Conservation (phyloP, 2,329 filamentous ascomycete species). For the Talaromyces atroroseus region DNA sequence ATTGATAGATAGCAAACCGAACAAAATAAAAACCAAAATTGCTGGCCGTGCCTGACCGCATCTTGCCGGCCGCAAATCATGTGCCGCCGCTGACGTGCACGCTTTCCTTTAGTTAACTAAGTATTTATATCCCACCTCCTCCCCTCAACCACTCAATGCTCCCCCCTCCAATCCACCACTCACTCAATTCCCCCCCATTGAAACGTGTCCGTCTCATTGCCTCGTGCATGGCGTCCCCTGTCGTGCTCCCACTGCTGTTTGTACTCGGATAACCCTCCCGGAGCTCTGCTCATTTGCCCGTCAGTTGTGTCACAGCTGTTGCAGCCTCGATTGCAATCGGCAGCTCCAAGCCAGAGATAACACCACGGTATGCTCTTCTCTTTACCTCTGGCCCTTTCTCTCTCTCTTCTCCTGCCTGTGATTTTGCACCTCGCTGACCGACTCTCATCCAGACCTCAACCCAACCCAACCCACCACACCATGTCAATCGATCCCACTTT, state of each 20-base stretch:
- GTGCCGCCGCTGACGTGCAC: background rate
- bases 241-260: constrained; percentile 5
- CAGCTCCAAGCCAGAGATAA: background rate
- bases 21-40: too few relatives aligned
- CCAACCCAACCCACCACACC: background rate
- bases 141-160: background rate
- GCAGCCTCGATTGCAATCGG: constrained; percentile 6
- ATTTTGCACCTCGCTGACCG: too few relatives aligned
- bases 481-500: constrained; percentile 14
- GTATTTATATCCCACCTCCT: constrained; percentile 5
- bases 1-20: too few relatives aligned
- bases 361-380: background rate
- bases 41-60: constrained; percentile 12
- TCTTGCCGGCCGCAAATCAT: constrained; percentile 12
- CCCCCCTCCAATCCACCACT: background rate
- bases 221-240: constrained; percentile 11
- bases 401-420: background rate
- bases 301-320: constrained; percentile 2
- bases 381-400: background rate
- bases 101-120: background rate
- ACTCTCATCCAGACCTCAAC: background rate
- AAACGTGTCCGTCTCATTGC: background rate
- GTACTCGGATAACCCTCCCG: constrained; percentile 13
- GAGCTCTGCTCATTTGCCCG: background rate
- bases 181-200: background rate